Evolutionary conservation across 2,329 filamentous ascomycete genomes (phyloP), one percentile per base, ranked within the genome.

Genomic region (Colletotrichum navitas): DNA sequence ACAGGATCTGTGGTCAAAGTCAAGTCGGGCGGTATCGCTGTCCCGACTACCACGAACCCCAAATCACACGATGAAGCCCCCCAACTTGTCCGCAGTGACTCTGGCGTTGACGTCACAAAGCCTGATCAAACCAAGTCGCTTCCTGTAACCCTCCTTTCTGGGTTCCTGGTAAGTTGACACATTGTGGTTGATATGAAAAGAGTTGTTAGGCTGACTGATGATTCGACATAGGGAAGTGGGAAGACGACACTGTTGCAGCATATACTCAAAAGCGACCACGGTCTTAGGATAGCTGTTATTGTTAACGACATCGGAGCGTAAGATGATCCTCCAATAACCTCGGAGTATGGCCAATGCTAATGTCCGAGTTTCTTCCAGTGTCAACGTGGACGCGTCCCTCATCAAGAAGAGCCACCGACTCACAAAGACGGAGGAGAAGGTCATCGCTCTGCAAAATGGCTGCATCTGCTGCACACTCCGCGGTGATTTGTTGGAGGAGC

Each of bases 391-490:
- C 68, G 90, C 90, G 0, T 85, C 88, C 6, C 81, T 91, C 0
- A 88, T 92, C 55, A 86, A 86, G 21, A 83, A 88, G 67, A 85
- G 81, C 1, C 85, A 90, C 75, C 85, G 85, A 32, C 80, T 91
- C 45, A 87, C 86, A 2, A 86, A 88, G 74, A 88, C 87, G 0
- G 82, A 90, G 49, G 89, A 92, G 74, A 91, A 92, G 73, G 84
- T 93, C 41, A 88, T 93, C 21, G 87, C 90, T 12, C 85, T 93
- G 66, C 90, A 93, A 76, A 93, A 93, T 73, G 91, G 92, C 12
- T 94, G 92, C 74, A 94, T 94, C 76, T 94, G 92, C 83, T 94
- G 92, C 75, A 94, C 91, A 0, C 83, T 94, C 0, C 89, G 92
- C 4, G 91, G 91, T 1, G 92, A 94, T 67, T 80, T 94, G 1